Conservation (phyloP, 768 basidiomycete species). For the Mycena amicta region DNA sequence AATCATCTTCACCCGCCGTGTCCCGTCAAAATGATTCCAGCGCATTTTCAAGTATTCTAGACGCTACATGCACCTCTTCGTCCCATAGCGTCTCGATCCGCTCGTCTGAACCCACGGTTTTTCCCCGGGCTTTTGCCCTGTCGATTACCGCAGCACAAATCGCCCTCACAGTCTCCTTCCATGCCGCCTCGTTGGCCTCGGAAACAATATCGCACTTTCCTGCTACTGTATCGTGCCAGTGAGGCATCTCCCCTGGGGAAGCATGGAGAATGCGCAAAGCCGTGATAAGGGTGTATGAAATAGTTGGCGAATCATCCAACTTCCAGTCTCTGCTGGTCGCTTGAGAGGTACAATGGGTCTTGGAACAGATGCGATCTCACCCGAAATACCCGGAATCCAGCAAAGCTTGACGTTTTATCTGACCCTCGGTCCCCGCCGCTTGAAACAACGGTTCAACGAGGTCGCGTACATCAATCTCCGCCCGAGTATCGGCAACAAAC, state of each 20-base stretch:
- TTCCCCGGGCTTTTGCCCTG: constrained; percentile 32
- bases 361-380: constrained; percentile 42
- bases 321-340: constrained; percentile 70
- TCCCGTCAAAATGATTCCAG: neutral
- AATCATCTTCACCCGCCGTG: neutral
- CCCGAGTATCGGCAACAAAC: constrained; percentile 59
- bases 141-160: constrained; percentile 42
- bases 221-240: constrained; percentile 58
- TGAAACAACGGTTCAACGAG: constrained; percentile 54
- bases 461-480: constrained; percentile 67
- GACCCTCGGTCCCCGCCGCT: too few species aligned
- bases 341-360: neutral
- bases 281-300: constrained; percentile 79
- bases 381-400: constrained; percentile 79
- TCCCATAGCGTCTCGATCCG: constrained; percentile 55
- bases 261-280: constrained; percentile 67
- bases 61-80: constrained; percentile 60
- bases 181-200: constrained; percentile 50
- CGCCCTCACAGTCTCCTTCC: constrained; percentile 40
- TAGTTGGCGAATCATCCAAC: constrained; percentile 58
- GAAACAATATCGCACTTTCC: constrained; percentile 50
- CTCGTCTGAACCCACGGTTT: constrained; percentile 25
- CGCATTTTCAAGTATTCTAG: constrained; percentile 1
- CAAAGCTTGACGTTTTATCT: constrained; percentile 56
- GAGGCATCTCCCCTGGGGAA: constrained; percentile 35